Evolutionary conservation across 345 rosid species (phyloP).

Genomic region (Sonneratia caseolaris): DNA sequence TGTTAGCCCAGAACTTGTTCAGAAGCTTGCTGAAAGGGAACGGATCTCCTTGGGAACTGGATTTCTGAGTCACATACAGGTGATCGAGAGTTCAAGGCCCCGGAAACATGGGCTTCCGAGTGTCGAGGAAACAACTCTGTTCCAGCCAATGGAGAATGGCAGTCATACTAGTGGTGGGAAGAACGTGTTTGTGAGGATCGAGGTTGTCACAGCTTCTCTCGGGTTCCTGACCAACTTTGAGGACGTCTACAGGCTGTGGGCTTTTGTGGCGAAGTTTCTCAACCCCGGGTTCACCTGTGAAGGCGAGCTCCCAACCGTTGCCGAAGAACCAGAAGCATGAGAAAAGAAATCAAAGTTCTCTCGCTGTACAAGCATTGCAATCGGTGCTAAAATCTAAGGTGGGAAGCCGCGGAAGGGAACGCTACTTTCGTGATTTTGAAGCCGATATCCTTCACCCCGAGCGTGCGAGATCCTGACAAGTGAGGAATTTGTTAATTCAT

Average conservation of each 20-base stretch:
- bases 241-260: constrained; percentile 91
- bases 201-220: constrained; percentile 92
- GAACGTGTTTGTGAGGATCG: constrained; percentile 60
- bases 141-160: constrained; percentile 68
- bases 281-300: constrained; percentile 58
- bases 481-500: constrained; percentile 48
- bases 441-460: constrained; percentile 22
- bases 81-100: constrained; percentile 46
- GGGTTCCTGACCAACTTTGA: constrained; percentile 94
- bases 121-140: constrained; percentile 48
- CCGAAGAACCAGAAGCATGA: constrained; percentile 61
- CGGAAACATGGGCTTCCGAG: constrained; percentile 26
- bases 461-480: constrained; percentile 20
- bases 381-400: constrained; percentile 1
- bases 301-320: constrained; percentile 64
- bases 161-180: constrained; percentile 36
- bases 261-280: constrained; percentile 81
- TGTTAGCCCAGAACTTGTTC: constrained; percentile 85
- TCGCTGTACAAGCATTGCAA: constrained; percentile 6
- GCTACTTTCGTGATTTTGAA: background rate
- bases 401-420: constrained; percentile 2
- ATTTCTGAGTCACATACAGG: constrained; percentile 76
- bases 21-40: constrained; percentile 86
- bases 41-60: constrained; percentile 86
- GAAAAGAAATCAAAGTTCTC: constrained; percentile 7